Conservation (phyloP, 2,329 filamentous ascomycete species). For the Nothophaeocryptopus gaeumannii region DNA sequence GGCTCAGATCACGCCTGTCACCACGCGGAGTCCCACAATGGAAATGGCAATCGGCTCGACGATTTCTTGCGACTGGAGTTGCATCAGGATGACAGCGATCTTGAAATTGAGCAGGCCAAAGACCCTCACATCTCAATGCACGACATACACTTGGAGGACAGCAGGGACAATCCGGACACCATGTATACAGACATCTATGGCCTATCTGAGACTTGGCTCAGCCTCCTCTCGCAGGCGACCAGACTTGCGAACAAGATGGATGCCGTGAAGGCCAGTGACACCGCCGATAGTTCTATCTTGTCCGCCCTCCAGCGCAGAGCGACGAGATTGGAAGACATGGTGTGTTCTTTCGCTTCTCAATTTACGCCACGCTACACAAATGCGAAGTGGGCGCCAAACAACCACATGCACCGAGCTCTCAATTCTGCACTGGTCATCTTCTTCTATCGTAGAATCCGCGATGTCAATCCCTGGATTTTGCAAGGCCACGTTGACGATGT, state of each 20-base stretch:
- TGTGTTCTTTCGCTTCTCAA: conserved; percentile 10
- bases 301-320: conserved; percentile 3
- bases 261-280: conserved; percentile 3
- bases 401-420: conserved; percentile 40
- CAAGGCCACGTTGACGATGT: conserved; percentile 40
- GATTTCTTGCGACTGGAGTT: conserved; percentile 41
- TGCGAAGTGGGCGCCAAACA: conserved; percentile 14
- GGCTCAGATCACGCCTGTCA: neutral
- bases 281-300: neutral
- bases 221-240: conserved; percentile 45
- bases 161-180: conserved; percentile 34
- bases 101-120: conserved; percentile 40
- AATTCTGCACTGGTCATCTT: conserved; percentile 42
- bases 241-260: conserved; percentile 36
- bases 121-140: conserved; percentile 33
- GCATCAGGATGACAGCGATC: conserved; percentile 37
- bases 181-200: conserved; percentile 44
- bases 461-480: conserved; percentile 40
- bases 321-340: conserved; percentile 11
- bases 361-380: neutral
- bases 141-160: conserved; percentile 43
- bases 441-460: conserved; percentile 43
- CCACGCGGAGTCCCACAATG: neutral
- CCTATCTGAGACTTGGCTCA: conserved; percentile 45
- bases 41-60: conserved; percentile 31